These are phyloP conservation scores for Haplosporangium sp. DNA, from an alignment of 371 early-diverging fungal genomes.

Conservation along the genomic window DNA sequence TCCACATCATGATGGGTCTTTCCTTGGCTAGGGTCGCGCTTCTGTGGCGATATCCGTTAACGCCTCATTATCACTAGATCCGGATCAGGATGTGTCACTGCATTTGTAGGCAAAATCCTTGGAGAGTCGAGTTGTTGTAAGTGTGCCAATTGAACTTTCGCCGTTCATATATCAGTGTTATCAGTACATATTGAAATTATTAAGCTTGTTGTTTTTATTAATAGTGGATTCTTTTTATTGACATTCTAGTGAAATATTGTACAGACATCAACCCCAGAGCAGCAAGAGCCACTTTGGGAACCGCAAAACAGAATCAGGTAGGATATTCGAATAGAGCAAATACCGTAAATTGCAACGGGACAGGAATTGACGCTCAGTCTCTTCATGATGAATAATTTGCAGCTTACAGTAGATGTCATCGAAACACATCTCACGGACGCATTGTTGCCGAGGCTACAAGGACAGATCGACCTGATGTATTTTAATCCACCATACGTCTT, in stretches of 20 bases:
- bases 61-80: conserved; percentile 61
- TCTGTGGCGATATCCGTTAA: not conserved
- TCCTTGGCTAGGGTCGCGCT: not conserved
- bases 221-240: too few relatives aligned
- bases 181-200: not conserved
- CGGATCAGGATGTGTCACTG: conserved; percentile 89
- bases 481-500: conserved; percentile 95
- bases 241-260: conserved; percentile 63
- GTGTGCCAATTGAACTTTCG: not conserved
- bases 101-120: conserved; percentile 76
- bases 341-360: too few relatives aligned
- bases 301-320: conserved; percentile 68
- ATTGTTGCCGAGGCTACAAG: conserved; percentile 64
- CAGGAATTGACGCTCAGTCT: too few relatives aligned
- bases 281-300: conserved; percentile 69
- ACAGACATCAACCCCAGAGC: conserved; percentile 91
- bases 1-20: too few relatives aligned
- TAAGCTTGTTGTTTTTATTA: too few relatives aligned
- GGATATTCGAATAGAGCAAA: not conserved
- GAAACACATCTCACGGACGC: conserved; percentile 67
- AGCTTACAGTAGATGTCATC: conserved; percentile 70
- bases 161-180: not conserved
- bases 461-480: conserved; percentile 81
- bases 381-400: not conserved
- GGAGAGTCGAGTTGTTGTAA: conserved; percentile 59